Conservation (phyloP, 768 basidiomycete species). For the Suillus occidentalis region DNA sequence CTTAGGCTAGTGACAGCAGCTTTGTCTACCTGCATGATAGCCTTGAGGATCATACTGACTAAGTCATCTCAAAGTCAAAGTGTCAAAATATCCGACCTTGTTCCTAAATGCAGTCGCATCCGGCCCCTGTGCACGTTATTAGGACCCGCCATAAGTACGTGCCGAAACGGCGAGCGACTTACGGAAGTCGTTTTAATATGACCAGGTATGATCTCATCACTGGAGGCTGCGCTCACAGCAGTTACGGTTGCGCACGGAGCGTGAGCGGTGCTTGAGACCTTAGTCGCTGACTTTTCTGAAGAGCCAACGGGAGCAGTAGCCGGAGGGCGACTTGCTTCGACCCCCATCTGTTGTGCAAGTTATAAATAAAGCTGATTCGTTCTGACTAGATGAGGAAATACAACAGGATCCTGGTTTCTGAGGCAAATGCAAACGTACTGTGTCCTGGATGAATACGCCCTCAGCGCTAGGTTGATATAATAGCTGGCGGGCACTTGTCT, state of each 20-base stretch:
- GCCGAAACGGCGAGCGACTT: neutral
- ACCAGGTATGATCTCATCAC: neutral
- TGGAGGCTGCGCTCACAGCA: neutral
- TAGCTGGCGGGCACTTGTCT: neutral
- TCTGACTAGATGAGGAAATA: neutral
- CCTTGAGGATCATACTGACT: neutral
- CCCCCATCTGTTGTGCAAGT: conserved; percentile 4
- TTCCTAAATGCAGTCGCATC: neutral
- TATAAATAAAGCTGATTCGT: neutral
- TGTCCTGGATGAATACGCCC: neutral
- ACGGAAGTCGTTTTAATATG: neutral
- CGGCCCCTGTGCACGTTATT: neutral
- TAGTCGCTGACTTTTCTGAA: neutral
- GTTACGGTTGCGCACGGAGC: neutral
- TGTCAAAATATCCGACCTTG: neutral
- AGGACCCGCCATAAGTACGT: neutral
- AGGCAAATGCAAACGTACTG: neutral
- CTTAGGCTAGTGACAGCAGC: too few relatives aligned
- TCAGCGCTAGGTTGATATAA: neutral
- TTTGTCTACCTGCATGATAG: neutral
- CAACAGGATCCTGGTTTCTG: neutral
- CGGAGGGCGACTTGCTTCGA: conserved; percentile 7
- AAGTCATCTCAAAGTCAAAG: neutral
- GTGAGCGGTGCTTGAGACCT: neutral
- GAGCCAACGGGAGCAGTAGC: neutral